Conservation (phyloP, 768 basidiomycete genomes). For the Auricularia heimuer region DNA sequence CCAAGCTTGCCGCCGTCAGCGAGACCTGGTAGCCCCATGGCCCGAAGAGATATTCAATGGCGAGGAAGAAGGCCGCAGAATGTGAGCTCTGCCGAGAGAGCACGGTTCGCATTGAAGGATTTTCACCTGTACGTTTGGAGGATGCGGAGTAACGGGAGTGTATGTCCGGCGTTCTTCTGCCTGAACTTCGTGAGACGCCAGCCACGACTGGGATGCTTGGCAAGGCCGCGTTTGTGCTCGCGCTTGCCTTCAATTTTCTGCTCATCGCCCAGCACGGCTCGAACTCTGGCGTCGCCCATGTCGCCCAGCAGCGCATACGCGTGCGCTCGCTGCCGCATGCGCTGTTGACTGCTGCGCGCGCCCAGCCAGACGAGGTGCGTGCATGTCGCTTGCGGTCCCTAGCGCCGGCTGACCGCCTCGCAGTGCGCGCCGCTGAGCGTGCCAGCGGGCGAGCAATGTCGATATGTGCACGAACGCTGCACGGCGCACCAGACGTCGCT, state of each 20-base stretch:
- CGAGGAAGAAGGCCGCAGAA: too few species aligned
- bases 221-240: conserved; percentile 40
- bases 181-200: too few species aligned
- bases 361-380: background rate
- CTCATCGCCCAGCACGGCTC: conserved; percentile 19
- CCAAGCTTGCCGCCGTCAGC: too few species aligned
- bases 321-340: background rate
- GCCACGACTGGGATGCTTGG: conserved; percentile 11
- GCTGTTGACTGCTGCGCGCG: background rate
- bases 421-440: conserved; percentile 61
- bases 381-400: background rate
- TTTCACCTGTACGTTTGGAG: too few species aligned
- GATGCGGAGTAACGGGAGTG: background rate
- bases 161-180: background rate
- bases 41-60: too few species aligned
- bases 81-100: too few species aligned
- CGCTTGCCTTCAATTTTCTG: conserved; percentile 46
- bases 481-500: conserved; percentile 52
- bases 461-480: conserved; percentile 51
- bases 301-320: background rate
- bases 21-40: too few species aligned
- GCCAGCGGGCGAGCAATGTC: conserved; percentile 49
- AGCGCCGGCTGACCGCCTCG: background rate
- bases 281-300: conserved; percentile 3
- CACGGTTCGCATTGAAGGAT: too few species aligned